Conservation (phyloP, 202 grass and related monocot species). For the Eragrostis tef region DNA sequence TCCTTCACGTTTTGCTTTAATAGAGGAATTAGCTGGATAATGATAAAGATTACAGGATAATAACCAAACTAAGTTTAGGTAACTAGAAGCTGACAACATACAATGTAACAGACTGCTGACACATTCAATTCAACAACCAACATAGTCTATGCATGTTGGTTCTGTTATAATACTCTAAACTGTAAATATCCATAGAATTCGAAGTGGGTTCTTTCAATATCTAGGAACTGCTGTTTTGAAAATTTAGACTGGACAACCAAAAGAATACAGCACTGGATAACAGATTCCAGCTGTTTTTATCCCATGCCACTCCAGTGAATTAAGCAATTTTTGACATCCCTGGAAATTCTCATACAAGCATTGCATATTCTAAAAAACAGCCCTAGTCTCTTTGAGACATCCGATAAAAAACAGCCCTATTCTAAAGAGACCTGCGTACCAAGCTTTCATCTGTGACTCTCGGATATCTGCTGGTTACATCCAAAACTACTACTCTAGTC, state of each 20-base stretch:
- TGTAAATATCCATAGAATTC: not conserved
- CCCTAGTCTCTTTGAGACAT: no score
- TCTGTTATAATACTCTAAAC: not conserved
- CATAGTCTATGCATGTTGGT: not conserved
- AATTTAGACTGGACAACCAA: slow-evolving; percentile 32
- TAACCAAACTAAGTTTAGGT: not conserved
- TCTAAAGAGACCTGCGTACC: slow-evolving; percentile 31
- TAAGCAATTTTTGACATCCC: slow-evolving; percentile 20
- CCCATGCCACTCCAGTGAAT: slow-evolving; percentile 29
- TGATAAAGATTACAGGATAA: not conserved
- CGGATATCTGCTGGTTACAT: slow-evolving; percentile 39
- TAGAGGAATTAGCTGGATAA: not conserved
- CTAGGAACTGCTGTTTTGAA: slow-evolving; percentile 33
- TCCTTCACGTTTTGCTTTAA: not conserved
- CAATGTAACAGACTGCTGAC: not conserved
- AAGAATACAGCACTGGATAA: slow-evolving; percentile 26
- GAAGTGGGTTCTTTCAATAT: not conserved
- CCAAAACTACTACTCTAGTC: slow-evolving; percentile 38
- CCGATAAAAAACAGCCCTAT: no score
- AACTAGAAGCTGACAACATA: not conserved
- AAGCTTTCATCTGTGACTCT: slow-evolving; percentile 4
- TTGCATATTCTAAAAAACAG: not conserved
- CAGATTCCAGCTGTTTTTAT: slow-evolving; percentile 14
- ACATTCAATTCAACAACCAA: not conserved
- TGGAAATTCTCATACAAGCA: slow-evolving; percentile 25